Evolutionary conservation across 2,329 filamentous ascomycete species (phyloP), one percentile per base, ranked within the genome.

Genomic region (Stagonosporopsis cucurbitacearum): DNA sequence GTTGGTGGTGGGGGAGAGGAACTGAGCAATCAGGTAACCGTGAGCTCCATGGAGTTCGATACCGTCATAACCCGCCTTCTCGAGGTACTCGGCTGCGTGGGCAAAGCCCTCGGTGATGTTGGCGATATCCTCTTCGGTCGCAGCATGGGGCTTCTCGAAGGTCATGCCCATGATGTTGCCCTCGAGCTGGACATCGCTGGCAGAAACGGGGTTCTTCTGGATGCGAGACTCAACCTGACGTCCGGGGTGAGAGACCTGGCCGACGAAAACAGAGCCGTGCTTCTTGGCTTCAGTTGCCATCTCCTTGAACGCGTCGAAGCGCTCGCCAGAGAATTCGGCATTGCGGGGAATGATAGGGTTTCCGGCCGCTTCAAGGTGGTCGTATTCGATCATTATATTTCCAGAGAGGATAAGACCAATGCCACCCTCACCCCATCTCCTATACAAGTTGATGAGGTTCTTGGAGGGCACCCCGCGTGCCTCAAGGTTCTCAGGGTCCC

Each of bases 331-430:
- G 50, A 81, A 82, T 0, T 78, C 72, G 6, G 80, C 80, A 6
- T 78, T 79, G 8, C 74, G 74, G 1, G 86, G 82, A 39, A 90
- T 84, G 66, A 89, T 85, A 53, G 89, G 87, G 77, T 65, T 83
- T 72, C 47, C 86, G 80, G 45, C 77, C 67, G 60, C 81, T 40
- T 74, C n/a, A 80, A 83, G 56, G 86, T 84, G 70, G 87, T 86
- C 83, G 59, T 82, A 84, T 43, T 87, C 84, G 40, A 88, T 79
- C 81, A 87, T 86, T 56, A 87, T 77, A 71, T 89, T 89, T 39
- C 87, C 86, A 0, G 84, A 86, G 1, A 87, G 70, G 54, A 88
- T 83, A 23, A 84, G 81, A 13, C 71, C 72, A 20, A 66, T 66
- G 17, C 64, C 63, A 13, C 71, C 72, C 41, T 72, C 65, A 2